Evolutionary conservation across 2,329 filamentous ascomycete species (phyloP).

Genomic region (Cordyceps cateniannulata): DNA sequence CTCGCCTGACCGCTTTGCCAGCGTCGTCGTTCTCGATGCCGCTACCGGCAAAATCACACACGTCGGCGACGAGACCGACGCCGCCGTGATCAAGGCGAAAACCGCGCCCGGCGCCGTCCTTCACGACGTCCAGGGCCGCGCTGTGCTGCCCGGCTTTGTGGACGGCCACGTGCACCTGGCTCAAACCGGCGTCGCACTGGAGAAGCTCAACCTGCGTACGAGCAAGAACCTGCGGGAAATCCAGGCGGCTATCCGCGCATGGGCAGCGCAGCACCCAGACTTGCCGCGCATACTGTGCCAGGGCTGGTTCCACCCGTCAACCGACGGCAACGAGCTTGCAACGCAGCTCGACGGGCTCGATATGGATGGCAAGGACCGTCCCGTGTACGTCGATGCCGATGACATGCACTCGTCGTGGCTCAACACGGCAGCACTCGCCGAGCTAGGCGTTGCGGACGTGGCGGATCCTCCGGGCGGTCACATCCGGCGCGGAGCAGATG

Average conservation of each 20-base stretch:
- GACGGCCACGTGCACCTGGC: conserved; percentile 48
- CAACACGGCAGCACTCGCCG: conserved; percentile 38
- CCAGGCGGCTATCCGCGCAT: conserved; percentile 31
- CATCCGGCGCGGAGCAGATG: conserved; percentile 36
- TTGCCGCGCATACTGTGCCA: conserved; percentile 38
- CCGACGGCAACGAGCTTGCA: conserved; percentile 30
- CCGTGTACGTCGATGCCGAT: conserved; percentile 45
- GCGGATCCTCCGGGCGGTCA: conserved; percentile 36
- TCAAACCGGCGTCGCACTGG: conserved; percentile 40
- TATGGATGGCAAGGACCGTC: conserved; percentile 24
- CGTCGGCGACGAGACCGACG: conserved; percentile 7
- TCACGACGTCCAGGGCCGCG: conserved; percentile 19
- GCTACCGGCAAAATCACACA: neutral
- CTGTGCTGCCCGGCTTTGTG: conserved; percentile 43
- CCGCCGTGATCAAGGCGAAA: neutral
- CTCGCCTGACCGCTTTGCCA: conserved; percentile 1
- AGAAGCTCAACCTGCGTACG: conserved; percentile 36
- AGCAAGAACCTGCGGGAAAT: conserved; percentile 40
- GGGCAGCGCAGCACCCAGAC: conserved; percentile 34
- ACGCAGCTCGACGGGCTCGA: conserved; percentile 39
- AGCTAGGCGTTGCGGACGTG: conserved; percentile 35
- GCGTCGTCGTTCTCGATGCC: neutral
- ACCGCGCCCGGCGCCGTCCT: neutral
- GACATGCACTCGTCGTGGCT: conserved; percentile 48
- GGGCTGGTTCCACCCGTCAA: conserved; percentile 41